Evolutionary conservation across 129 eudicot species (phyloP).

Genomic region (Chrysanthemum seticuspe): DNA sequence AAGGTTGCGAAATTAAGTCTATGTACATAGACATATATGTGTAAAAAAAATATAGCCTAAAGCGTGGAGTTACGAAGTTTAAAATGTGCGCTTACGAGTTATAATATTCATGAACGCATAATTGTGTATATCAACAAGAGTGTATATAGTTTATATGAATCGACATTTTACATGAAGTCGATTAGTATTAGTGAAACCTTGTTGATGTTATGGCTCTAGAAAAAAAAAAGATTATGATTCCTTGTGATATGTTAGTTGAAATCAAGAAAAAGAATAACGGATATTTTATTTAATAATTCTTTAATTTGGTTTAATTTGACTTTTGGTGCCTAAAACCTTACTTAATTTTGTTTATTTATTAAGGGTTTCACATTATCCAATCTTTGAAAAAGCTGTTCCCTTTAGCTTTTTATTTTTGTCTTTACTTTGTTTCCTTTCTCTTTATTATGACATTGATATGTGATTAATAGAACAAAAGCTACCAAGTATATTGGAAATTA

Average conservation of each 20-base stretch:
- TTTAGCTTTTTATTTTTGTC: slow-evolving; percentile 17
- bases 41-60: no score
- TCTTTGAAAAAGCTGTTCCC: slow-evolving; percentile 35
- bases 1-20: no score
- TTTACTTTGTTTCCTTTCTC: slow-evolving; percentile 10
- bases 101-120: no score
- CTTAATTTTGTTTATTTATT: neutral
- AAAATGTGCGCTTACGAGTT: no score
- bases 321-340: slow-evolving; percentile 19
- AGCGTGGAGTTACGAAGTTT: no score
- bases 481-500: neutral
- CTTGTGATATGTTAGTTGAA: slow-evolving; percentile 25
- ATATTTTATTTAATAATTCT: slow-evolving; percentile 8
- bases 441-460: slow-evolving; percentile 27
- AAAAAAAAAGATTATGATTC: slow-evolving; percentile 11
- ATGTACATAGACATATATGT: no score
- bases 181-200: no score
- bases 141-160: no score
- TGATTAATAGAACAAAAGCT: neutral
- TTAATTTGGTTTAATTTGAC: slow-evolving; percentile 32
- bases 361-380: slow-evolving; percentile 29
- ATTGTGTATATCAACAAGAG: no score
- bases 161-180: no score
- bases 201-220: neutral
- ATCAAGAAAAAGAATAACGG: slow-evolving; percentile 13